Evolutionary conservation across 805 yeast genomes (phyloP).

Genomic region (Tanozyma kutaoensis): DNA sequence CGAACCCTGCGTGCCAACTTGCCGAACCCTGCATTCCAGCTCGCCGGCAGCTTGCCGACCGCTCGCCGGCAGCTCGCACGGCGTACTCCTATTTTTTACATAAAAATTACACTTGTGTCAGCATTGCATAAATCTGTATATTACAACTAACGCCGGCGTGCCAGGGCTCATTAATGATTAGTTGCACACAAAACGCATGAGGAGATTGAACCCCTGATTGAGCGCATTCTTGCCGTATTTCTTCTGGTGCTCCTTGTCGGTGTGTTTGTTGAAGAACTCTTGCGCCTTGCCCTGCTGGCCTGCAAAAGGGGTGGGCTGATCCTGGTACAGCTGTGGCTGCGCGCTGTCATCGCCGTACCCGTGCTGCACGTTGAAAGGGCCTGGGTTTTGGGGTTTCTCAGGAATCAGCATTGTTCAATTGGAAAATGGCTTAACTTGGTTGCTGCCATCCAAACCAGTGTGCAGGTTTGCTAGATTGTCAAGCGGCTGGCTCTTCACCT

Average conservation of each 20-base stretch:
- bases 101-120: not conserved
- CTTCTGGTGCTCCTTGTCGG: conserved; percentile 19
- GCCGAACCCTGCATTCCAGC: too few relatives aligned
- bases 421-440: too few relatives aligned
- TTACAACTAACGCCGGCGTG: not conserved
- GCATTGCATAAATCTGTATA: not conserved
- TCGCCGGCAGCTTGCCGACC: too few relatives aligned
- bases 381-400: conserved; percentile 15
- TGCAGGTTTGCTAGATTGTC: too few relatives aligned
- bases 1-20: too few relatives aligned
- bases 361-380: conserved; percentile 13
- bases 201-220: conserved; percentile 8
- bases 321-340: conserved; percentile 17
- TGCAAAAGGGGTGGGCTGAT: conserved; percentile 18
- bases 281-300: conserved; percentile 13
- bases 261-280: conserved; percentile 14
- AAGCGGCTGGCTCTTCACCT: too few relatives aligned
- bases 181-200: conserved; percentile 10
- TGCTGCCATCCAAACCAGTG: too few relatives aligned
- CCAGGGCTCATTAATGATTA: conserved; percentile 1
- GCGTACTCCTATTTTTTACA: not conserved
- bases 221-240: conserved; percentile 16
- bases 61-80: not conserved
- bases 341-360: conserved; percentile 18
- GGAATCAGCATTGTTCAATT: too few relatives aligned